phyloP scores from a whole-genome alignment of 345 rosid species.

The Cardamine occulta region DNA sequence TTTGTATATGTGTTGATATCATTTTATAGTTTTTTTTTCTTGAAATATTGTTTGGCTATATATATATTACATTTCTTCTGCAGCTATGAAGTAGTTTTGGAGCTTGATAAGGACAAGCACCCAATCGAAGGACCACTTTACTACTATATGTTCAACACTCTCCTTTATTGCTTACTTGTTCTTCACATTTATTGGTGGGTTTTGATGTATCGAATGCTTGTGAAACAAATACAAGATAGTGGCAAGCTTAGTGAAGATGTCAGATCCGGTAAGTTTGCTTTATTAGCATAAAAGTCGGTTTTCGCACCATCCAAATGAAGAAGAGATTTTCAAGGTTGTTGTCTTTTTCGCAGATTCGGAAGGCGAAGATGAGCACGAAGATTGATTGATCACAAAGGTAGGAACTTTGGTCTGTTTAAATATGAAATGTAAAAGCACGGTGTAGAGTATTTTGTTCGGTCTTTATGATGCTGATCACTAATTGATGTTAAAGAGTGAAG shows the following conservation, averaged over 20 bases:
- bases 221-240: constrained; percentile 56
- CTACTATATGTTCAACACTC: constrained; percentile 82
- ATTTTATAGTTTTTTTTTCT: not conserved
- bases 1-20: constrained; percentile 24
- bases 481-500: constrained; percentile 10
- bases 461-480: constrained; percentile 20
- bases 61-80: constrained; percentile 2
- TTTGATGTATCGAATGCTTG: constrained; percentile 66
- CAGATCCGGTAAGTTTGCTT: constrained; percentile 61
- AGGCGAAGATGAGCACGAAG: constrained; percentile 77
- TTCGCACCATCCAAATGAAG: not conserved
- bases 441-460: constrained; percentile 4
- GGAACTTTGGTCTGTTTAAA: not conserved
- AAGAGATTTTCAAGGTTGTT: constrained; percentile 5
- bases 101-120: constrained; percentile 56
- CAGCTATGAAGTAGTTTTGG: constrained; percentile 74
- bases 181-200: constrained; percentile 80
- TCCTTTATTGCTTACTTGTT: constrained; percentile 67
- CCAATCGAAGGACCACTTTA: constrained; percentile 52
- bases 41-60: not conserved
- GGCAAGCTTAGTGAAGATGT: constrained; percentile 74
- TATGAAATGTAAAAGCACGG: constrained; percentile 3
- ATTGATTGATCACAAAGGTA: constrained; percentile 49
- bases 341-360: constrained; percentile 67
- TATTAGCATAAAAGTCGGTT: not conserved